phyloP scores from a whole-genome alignment of 805 yeast species.

The Pichia insulana region DNA sequence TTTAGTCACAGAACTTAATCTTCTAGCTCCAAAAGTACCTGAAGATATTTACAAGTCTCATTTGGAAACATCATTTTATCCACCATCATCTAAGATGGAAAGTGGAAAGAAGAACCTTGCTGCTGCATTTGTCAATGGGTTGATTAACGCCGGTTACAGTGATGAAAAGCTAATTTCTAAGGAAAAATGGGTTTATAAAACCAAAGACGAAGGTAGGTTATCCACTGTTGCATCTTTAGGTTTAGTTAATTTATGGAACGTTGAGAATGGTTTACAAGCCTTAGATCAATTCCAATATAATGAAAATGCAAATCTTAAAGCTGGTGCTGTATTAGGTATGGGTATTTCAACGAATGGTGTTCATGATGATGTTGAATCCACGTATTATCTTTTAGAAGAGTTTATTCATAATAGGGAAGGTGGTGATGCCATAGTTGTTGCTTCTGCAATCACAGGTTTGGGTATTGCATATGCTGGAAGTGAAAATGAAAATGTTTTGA shows the following conservation, averaged over 20 bases:
- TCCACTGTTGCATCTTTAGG: constrained; percentile 92
- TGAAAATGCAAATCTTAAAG: constrained; percentile 77
- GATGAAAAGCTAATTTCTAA: constrained; percentile 74
- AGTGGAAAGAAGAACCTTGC: constrained; percentile 95
- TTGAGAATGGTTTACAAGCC: constrained; percentile 78
- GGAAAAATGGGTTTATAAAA: constrained; percentile 78
- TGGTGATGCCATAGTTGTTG: constrained; percentile 52
- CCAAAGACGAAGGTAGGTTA: constrained; percentile 85
- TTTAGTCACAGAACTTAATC: constrained; percentile 77
- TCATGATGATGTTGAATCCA: constrained; percentile 93
- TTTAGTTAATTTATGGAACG: constrained; percentile 84
- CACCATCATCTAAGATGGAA: constrained; percentile 55
- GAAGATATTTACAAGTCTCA: constrained; percentile 92
- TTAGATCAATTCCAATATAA: constrained; percentile 85
- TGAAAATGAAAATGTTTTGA: constrained; percentile 73
- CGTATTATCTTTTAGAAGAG: constrained; percentile 77
- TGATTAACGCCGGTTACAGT: constrained; percentile 86
- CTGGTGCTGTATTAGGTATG: constrained; percentile 94
- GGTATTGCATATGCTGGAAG: constrained; percentile 96
- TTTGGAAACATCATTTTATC: constrained; percentile 56
- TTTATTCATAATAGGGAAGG: constrained; percentile 39
- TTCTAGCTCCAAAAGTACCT: constrained; percentile 85
- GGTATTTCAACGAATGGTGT: constrained; percentile 90
- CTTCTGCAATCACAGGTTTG: constrained; percentile 82
- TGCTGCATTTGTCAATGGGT: constrained; percentile 86